Evolutionary conservation across 805 yeast species (phyloP).

Genomic region (Teunomyces cretensis): DNA sequence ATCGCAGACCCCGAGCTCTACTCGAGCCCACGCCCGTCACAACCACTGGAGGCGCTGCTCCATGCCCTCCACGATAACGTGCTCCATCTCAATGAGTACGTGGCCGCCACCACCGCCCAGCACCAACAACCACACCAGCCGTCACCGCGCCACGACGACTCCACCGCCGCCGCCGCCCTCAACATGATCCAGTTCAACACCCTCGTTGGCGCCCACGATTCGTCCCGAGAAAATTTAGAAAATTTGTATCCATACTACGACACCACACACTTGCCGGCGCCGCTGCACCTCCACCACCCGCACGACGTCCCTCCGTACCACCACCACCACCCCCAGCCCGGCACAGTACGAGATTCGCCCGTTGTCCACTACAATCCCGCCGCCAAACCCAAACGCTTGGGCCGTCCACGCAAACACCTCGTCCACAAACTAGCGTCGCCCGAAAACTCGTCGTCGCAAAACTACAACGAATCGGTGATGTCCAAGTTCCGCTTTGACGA

Average conservation of each 20-base stretch:
- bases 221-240: slow-evolving; percentile 1
- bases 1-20: slow-evolving; percentile 17
- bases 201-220: slow-evolving; percentile 7
- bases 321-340: not conserved
- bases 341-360: slow-evolving; percentile 3
- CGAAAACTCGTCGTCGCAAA: slow-evolving; percentile 22
- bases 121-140: not conserved
- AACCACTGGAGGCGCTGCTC: slow-evolving; percentile 1
- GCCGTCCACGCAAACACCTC: slow-evolving; percentile 34
- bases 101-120: not conserved
- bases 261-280: not conserved
- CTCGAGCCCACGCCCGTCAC: slow-evolving; percentile 7
- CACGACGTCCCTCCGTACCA: not conserved
- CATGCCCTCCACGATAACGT: slow-evolving; percentile 8
- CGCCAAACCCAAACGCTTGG: slow-evolving; percentile 31
- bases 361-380: slow-evolving; percentile 34
- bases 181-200: slow-evolving; percentile 20
- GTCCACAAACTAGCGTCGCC: slow-evolving; percentile 18
- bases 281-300: not conserved
- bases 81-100: slow-evolving; percentile 17
- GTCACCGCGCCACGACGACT: slow-evolving; percentile 4
- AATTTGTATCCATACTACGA: slow-evolving; percentile 3
- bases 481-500: slow-evolving; percentile 36
- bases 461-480: slow-evolving; percentile 28
- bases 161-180: slow-evolving; percentile 19